Evolutionary conservation across 164 flowering plant genomes (phyloP).

Genomic region (Kalanchoe fedtschenkoi): DNA sequence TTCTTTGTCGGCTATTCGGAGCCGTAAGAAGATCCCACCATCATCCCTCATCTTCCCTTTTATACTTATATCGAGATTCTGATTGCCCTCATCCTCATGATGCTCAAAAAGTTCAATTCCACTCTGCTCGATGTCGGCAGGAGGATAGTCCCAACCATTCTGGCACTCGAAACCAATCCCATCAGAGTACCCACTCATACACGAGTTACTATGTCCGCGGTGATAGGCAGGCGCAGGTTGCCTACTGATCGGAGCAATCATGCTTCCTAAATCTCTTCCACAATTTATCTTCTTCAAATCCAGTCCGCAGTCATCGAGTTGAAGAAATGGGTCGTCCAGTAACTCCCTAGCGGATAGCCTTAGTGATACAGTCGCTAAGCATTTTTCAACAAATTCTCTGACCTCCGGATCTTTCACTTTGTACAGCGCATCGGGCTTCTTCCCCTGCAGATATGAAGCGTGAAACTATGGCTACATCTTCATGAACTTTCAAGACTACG

Average conservation of each 20-base stretch:
- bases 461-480: constrained; percentile 1
- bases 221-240: constrained; percentile 19
- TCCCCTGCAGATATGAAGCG: constrained; percentile 5
- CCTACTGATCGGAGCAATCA: constrained; percentile 17
- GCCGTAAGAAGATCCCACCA: constrained; percentile 38
- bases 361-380: constrained; percentile 13
- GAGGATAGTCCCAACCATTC: constrained; percentile 25
- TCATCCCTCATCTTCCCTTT: constrained; percentile 39
- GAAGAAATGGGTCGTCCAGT: constrained; percentile 16
- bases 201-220: constrained; percentile 10
- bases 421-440: constrained; percentile 12
- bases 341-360: constrained; percentile 15
- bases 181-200: constrained; percentile 18
- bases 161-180: constrained; percentile 16
- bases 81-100: constrained; percentile 29
- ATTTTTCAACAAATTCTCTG: constrained; percentile 12
- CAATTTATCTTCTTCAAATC: constrained; percentile 21
- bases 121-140: constrained; percentile 20
- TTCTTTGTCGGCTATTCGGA: constrained; percentile 42
- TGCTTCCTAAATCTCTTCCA: constrained; percentile 15
- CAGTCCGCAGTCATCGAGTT: constrained; percentile 23
- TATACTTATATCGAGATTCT: constrained; percentile 27
- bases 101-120: constrained; percentile 41
- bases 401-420: constrained; percentile 13
- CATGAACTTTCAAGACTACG: too few species aligned